Evolutionary conservation across 129 eudicot species (phyloP), one percentile per base, ranked within the genome.

Genomic region (Centaurea solstitialis): DNA sequence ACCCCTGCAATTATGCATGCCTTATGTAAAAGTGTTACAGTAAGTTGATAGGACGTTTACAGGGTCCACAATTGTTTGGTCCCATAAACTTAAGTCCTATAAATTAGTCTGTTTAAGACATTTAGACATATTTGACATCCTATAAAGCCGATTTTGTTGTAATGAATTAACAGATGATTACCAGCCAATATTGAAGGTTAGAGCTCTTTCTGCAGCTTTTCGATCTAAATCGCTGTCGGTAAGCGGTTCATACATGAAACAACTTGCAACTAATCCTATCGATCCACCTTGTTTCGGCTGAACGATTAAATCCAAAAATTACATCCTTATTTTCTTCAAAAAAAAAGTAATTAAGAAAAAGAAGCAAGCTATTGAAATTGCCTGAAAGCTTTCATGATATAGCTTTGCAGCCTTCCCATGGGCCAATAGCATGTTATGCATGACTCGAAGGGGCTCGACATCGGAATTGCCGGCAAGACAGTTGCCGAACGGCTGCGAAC

Each of bases 401-500:
- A 92, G 64, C 72, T 87, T 84, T 53, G 86, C 92, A 38, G 97
- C 92, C 70, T 89, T 90, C 39, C 90, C 94, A 85, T 95, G 99
- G 7, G 91, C 89, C 59, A 95, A 71, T 75, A 95, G 18, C 93
- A 91, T 83, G 76, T 92, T 92, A 80, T 95, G 97, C 78, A 75
- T 85, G 17, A 40, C 91, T 73, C 84, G 74, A n/a, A 92, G 82
- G 71, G 99, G 97, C 85, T 95, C 99, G 11, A 85, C 22, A 61
- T 90, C 96, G 9, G 98, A 96, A 75, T 92, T 84, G 24, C 98
- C 99, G 76, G 21, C 33, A 6, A 87, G 74, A 74, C 97, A 95
- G 81, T 88, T 81, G 22, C 95, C 99, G 70, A 91, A 93, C 13
- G 97, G 97, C 37, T 77, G 86, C 47, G 98, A 95, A 76, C 99